These are phyloP conservation scores for Calophaca sinica DNA, from an alignment of 306 rosid genomes.

Conservation along the genomic window DNA sequence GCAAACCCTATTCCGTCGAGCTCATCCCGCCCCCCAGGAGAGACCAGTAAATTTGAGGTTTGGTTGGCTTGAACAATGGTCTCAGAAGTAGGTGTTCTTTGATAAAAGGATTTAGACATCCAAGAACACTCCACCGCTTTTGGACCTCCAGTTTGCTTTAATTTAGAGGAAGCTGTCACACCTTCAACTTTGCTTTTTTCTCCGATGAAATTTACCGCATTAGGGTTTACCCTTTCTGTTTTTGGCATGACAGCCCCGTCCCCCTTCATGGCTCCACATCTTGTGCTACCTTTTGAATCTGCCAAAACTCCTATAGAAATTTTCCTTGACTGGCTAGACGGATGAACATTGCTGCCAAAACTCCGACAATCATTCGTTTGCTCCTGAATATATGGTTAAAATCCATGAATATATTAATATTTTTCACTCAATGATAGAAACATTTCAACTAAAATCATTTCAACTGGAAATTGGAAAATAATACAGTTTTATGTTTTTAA, in stretches of 20 bases:
- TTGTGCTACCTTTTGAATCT: constrained; percentile 58
- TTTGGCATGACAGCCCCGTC: constrained; percentile 47
- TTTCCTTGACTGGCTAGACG: constrained; percentile 85
- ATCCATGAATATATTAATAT: constrained; percentile 37
- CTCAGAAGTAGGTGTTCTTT: constrained; percentile 54
- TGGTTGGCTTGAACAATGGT: constrained; percentile 54
- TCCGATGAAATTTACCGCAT: constrained; percentile 46
- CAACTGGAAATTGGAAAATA: neutral
- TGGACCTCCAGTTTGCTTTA: constrained; percentile 51
- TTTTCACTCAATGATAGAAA: constrained; percentile 26
- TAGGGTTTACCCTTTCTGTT: constrained; percentile 54
- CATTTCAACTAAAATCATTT: constrained; percentile 26
- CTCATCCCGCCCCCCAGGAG: constrained; percentile 49
- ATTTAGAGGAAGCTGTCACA: constrained; percentile 46
- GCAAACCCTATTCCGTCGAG: constrained; percentile 53
- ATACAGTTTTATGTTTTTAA: neutral
- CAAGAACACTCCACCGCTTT: constrained; percentile 59
- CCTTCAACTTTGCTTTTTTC: constrained; percentile 54
- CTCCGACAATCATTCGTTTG: constrained; percentile 63
- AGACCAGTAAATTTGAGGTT: constrained; percentile 52
- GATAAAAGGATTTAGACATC: constrained; percentile 55
- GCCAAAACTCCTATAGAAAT: constrained; percentile 86
- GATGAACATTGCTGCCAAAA: constrained; percentile 67
- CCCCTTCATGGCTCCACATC: constrained; percentile 54
- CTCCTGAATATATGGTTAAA: constrained; percentile 60